phyloP scores from a whole-genome alignment of 768 basidiomycete species.

The Hypholoma fasciculare region DNA sequence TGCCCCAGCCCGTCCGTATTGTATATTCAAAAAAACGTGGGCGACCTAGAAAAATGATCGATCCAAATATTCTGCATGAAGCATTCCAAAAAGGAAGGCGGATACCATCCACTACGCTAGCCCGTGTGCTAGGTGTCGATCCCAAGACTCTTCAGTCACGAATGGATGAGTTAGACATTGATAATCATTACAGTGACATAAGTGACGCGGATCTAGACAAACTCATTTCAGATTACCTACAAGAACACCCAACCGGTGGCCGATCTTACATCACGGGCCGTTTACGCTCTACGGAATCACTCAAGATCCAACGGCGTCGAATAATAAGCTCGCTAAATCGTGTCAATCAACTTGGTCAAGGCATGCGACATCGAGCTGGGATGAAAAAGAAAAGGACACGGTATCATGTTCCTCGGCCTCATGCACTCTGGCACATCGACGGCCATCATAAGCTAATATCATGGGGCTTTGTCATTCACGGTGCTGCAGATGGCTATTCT shows the following conservation, averaged over 20 bases:
- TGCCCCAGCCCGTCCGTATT: neutral
- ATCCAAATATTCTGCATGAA: neutral
- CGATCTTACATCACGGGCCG: neutral
- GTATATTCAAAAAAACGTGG: neutral
- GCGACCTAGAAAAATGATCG: neutral
- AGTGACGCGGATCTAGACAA: neutral
- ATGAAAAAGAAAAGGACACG: neutral
- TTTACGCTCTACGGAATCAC: neutral
- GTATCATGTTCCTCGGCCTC: slow-evolving; percentile 2
- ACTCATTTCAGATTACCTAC: neutral
- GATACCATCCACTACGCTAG: neutral
- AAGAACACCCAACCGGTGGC: neutral
- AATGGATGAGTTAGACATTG: neutral
- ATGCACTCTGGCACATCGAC: slow-evolving; percentile 5
- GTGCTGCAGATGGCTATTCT: slow-evolving; percentile 4
- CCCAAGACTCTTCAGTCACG: neutral
- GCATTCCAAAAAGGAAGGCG: neutral
- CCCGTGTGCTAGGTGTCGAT: neutral
- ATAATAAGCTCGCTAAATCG: neutral
- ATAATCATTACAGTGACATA: neutral
- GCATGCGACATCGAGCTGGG: neutral
- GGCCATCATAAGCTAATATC: slow-evolving; percentile 6
- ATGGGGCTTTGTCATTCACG: slow-evolving; percentile 8
- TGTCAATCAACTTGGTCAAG: neutral
- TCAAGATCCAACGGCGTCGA: neutral